Evolutionary conservation across 106 monocot species (phyloP).

Genomic region (Amphibolis antarctica): DNA sequence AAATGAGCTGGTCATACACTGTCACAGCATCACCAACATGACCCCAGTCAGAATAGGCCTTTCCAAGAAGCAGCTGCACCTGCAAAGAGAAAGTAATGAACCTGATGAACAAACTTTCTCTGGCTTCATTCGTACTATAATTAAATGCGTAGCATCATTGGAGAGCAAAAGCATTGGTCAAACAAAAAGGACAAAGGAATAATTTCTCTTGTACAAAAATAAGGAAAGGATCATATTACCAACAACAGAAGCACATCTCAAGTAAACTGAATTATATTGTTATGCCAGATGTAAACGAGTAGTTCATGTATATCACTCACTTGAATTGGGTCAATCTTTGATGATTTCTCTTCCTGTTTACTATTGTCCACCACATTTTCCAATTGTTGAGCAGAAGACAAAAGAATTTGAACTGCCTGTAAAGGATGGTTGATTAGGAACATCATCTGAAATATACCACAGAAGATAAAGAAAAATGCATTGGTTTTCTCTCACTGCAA

Average conservation of each 20-base stretch:
- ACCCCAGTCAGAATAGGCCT: conserved; percentile 91
- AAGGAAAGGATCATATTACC: too few relatives aligned
- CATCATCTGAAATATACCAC: not conserved
- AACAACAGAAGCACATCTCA: too few relatives aligned
- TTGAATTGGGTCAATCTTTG: conserved; percentile 13
- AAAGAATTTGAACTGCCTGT: conserved; percentile 12
- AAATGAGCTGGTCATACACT: conserved; percentile 87
- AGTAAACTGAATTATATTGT: not conserved
- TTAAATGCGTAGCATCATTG: too few relatives aligned
- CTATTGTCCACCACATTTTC: not conserved
- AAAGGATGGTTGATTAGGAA: not conserved
- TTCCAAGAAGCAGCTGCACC: conserved; percentile 92
- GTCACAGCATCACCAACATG: conserved; percentile 83
- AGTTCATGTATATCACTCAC: not conserved
- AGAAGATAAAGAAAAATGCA: not conserved
- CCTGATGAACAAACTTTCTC: too few relatives aligned
- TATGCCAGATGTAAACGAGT: not conserved
- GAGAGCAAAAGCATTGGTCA: too few relatives aligned
- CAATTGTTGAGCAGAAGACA: conserved; percentile 3
- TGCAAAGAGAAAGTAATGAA: conserved; percentile 11
- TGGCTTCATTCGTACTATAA: too few relatives aligned
- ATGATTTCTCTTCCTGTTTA: not conserved
- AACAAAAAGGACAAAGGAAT: too few relatives aligned
- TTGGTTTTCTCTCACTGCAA: not conserved
- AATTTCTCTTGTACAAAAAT: too few relatives aligned